A percentile compares a stretch with the other conserved stretches of the same genome.
phyloP scores from a whole-genome alignment of 108 stramenopile genomes.

The Epipyxis sp. region DNA sequence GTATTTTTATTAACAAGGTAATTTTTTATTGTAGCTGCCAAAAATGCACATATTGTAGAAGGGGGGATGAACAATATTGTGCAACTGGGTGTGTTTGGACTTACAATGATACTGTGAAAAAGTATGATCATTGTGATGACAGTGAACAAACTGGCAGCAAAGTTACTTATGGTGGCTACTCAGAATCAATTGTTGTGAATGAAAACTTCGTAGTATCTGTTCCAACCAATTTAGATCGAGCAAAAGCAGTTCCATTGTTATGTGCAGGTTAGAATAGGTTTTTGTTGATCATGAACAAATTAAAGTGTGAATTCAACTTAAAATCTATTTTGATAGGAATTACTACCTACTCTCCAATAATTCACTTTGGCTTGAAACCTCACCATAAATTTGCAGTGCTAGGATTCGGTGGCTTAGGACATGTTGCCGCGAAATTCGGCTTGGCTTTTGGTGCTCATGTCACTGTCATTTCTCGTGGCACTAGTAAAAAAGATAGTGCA shows the following conservation, averaged over 20 bases:
- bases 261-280: too few species aligned
- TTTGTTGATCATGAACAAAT: too few species aligned
- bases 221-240: conserved; percentile 26
- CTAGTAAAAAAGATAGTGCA: background rate
- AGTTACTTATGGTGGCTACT: conserved; percentile 25
- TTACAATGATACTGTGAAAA: background rate
- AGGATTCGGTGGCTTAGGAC: conserved; percentile 38
- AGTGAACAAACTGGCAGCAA: background rate
- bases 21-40: too few species aligned
- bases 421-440: conserved; percentile 39
- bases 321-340: too few species aligned
- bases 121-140: conserved; percentile 5
- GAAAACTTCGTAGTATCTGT: conserved; percentile 21
- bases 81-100: background rate
- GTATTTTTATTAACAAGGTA: too few species aligned
- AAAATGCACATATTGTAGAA: conserved; percentile 17
- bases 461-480: conserved; percentile 24
- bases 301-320: too few species aligned
- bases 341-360: conserved; percentile 33
- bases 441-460: conserved; percentile 19
- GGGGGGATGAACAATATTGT: conserved; percentile 39
- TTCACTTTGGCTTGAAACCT: conserved; percentile 28
- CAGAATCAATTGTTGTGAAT: conserved; percentile 27
- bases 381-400: conserved; percentile 17
- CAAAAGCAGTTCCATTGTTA: conserved; percentile 27